phyloP scores from a whole-genome alignment of 176 grass and related monocot species.

The Hsuehochloa calcarea region DNA sequence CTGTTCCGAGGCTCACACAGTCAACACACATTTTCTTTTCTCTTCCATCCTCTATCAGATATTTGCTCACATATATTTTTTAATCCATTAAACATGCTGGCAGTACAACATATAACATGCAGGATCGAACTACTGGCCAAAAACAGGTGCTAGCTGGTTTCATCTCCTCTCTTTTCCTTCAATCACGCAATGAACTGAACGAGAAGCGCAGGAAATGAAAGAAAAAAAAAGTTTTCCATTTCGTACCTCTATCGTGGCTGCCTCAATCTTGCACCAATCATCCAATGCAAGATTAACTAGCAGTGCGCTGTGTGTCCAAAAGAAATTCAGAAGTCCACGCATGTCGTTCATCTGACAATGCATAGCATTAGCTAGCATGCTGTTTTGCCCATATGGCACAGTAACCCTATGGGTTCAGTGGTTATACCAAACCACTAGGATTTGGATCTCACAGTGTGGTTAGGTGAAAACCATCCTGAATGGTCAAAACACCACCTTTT shows the following conservation, averaged over 20 bases:
- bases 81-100: not conserved
- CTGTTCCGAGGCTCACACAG: not conserved
- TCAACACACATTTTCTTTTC: not conserved
- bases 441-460: slow-evolving; percentile 12
- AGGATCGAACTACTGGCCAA: not conserved
- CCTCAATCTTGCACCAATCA: slow-evolving; percentile 13
- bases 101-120: slow-evolving; percentile 25
- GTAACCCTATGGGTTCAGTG: slow-evolving; percentile 31
- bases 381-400: slow-evolving; percentile 46
- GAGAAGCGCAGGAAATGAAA: slow-evolving; percentile 5
- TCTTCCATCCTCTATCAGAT: slow-evolving; percentile 23
- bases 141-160: not conserved
- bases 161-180: not conserved
- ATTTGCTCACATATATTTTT: slow-evolving; percentile 4
- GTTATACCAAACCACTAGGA: slow-evolving; percentile 33
- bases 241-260: not conserved
- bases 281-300: not conserved
- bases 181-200: not conserved
- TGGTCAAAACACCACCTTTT: not conserved
- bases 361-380: not conserved
- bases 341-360: not conserved
- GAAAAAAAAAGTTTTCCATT: not conserved
- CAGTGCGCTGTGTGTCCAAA: not conserved
- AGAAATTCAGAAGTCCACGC: not conserved
- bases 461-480: not conserved